Conservation (phyloP, 441 rosid species). For the Gossypium trilobum region DNA sequence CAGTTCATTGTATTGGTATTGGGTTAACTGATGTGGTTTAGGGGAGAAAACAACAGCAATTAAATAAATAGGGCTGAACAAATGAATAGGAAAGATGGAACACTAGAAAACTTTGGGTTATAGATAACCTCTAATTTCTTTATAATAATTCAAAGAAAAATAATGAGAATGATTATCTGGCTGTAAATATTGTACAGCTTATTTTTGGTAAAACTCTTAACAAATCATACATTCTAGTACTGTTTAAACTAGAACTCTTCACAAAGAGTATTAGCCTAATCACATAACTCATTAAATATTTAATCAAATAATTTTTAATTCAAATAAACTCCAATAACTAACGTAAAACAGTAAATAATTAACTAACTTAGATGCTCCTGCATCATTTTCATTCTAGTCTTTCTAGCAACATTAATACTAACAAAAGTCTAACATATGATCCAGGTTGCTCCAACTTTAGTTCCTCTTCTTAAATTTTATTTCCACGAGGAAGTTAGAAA, state of each 20-base stretch:
- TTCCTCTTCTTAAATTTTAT: conserved; percentile 94
- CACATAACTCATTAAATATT: background rate
- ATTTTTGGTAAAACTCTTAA: background rate
- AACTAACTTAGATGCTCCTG: background rate
- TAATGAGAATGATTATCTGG: background rate
- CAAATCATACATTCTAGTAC: background rate
- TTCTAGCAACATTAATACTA: conserved; percentile 1
- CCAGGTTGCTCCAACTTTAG: conserved; percentile 90
- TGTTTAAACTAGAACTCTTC: background rate
- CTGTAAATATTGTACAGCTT: background rate
- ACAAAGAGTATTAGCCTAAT: background rate
- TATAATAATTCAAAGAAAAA: background rate
- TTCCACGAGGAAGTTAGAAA: conserved; percentile 99
- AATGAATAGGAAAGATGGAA: background rate
- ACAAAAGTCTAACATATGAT: conserved; percentile 14
- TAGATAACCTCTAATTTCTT: background rate
- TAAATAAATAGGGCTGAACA: background rate
- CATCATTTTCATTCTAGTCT: background rate
- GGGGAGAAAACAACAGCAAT: background rate
- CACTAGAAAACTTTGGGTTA: background rate
- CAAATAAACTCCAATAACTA: background rate
- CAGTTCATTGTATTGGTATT: conserved; percentile 9
- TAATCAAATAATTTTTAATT: too few species aligned
- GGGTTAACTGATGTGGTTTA: background rate
- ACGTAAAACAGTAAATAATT: background rate